These are phyloP conservation scores for Biscutella laevigata DNA, from an alignment of 441 rosid genomes.

Conservation along the genomic window DNA sequence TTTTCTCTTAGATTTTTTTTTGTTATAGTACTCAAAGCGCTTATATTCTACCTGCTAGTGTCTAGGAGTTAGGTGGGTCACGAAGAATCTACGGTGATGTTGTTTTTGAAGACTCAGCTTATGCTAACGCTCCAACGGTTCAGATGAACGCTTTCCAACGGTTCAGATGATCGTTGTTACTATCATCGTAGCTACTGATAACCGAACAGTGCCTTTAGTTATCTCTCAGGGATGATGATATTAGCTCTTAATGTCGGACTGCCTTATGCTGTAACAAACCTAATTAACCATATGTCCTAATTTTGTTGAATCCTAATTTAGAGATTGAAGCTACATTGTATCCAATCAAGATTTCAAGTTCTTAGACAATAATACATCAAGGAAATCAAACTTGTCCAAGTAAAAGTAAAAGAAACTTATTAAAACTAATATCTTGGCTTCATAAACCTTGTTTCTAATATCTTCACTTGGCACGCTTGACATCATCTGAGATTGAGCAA, in stretches of 20 bases:
- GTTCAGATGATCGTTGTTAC: too few relatives aligned
- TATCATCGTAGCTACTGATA: too few relatives aligned
- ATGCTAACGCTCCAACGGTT: not conserved
- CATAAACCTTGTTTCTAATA: not conserved
- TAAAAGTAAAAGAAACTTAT: not conserved
- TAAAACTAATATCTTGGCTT: not conserved
- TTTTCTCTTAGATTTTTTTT: slow-evolving; percentile 4
- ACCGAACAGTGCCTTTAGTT: too few relatives aligned
- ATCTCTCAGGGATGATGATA: too few relatives aligned
- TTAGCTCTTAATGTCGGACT: too few relatives aligned
- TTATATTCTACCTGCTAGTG: slow-evolving; percentile 10
- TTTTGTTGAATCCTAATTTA: too few relatives aligned
- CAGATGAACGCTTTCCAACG: too few relatives aligned
- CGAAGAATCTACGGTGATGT: not conserved
- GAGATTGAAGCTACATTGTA: not conserved
- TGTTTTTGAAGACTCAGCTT: not conserved
- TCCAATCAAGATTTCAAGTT: not conserved
- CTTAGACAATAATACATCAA: not conserved
- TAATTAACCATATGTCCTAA: too few relatives aligned
- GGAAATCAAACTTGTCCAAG: not conserved
- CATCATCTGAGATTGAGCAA: not conserved
- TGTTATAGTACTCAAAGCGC: slow-evolving; percentile 6
- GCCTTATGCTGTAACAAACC: too few relatives aligned
- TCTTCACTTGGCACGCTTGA: not conserved
- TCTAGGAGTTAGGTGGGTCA: not conserved